phyloP scores from a whole-genome alignment of 306 rosid species.

The Acmispon strigosus region DNA sequence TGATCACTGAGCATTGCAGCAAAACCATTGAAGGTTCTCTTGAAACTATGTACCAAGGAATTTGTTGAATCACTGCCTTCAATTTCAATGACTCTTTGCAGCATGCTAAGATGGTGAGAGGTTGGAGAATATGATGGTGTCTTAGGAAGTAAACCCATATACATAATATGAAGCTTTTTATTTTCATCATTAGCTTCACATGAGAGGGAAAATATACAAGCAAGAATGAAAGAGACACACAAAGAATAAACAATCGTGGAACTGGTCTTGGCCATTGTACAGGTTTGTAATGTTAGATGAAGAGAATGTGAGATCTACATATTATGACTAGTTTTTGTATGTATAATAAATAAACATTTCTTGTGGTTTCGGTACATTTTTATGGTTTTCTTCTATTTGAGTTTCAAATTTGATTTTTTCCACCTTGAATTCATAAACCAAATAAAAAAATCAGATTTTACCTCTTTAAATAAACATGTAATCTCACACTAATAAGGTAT shows the following conservation, averaged over 20 bases:
- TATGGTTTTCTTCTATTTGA: too few species aligned
- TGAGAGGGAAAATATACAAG: neutral
- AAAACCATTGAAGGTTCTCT: conserved; percentile 25
- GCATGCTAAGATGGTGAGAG: neutral
- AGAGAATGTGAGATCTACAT: too few species aligned
- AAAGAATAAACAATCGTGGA: neutral
- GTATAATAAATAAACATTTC: too few species aligned
- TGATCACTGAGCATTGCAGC: conserved; percentile 1
- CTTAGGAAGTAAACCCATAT: conserved; percentile 17
- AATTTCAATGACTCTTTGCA: neutral
- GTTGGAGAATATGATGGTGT: neutral
- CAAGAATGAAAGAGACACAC: neutral
- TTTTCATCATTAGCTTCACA: neutral
- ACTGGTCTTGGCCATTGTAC: neutral
- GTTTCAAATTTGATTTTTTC: too few species aligned
- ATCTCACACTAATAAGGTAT: too few species aligned
- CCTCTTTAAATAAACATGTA: too few species aligned
- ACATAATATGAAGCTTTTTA: neutral
- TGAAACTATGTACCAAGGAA: neutral
- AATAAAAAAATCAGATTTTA: too few species aligned
- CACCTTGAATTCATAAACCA: too few species aligned
- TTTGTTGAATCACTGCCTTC: neutral
- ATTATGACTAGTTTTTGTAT: too few species aligned
- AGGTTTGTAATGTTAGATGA: too few species aligned
- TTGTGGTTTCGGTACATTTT: too few species aligned